Percentiles rank a stretch among this genome's conserved stretches.
These are phyloP conservation scores for Hanseniaspora singularis DNA, from an alignment of 805 yeast species.

Conservation along the genomic window DNA sequence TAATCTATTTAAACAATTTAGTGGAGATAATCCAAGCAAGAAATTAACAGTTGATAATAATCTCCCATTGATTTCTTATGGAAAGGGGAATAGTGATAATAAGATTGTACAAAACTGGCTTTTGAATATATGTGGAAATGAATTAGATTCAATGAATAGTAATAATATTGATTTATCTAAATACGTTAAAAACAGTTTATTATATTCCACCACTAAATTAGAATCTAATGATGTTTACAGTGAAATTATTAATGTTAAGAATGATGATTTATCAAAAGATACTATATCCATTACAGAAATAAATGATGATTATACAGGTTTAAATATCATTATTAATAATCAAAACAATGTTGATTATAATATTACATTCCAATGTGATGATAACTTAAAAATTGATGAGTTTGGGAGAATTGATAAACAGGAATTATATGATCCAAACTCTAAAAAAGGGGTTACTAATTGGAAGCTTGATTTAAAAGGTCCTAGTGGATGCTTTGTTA, in stretches of 20 bases:
- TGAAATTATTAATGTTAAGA: constrained; percentile 3
- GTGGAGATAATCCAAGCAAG: constrained; percentile 8
- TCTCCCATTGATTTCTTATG: constrained; percentile 1
- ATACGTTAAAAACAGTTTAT: constrained; percentile 1
- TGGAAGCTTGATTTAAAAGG: constrained; percentile 26
- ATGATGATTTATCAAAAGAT: neutral
- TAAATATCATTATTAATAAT: neutral
- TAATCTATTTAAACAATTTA: constrained; percentile 6
- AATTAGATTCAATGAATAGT: constrained; percentile 4
- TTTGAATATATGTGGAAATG: constrained; percentile 12
- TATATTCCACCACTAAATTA: constrained; percentile 2
- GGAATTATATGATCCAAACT: constrained; percentile 10
- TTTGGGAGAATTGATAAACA: neutral
- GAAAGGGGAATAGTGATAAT: neutral
- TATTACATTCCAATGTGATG: constrained; percentile 39
- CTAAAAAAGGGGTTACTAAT: constrained; percentile 21
- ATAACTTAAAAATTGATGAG: constrained; percentile 28
- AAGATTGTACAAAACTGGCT: constrained; percentile 2
- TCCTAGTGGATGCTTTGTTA: constrained; percentile 35
- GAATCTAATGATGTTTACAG: constrained; percentile 1
- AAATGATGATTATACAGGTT: neutral
- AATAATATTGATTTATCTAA: constrained; percentile 2
- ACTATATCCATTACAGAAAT: neutral
- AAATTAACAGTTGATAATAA: constrained; percentile 1
- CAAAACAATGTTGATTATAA: constrained; percentile 34